These are phyloP conservation scores for Coffea canephora DNA, from an alignment of 257 asterid species.

Conservation along the genomic window DNA sequence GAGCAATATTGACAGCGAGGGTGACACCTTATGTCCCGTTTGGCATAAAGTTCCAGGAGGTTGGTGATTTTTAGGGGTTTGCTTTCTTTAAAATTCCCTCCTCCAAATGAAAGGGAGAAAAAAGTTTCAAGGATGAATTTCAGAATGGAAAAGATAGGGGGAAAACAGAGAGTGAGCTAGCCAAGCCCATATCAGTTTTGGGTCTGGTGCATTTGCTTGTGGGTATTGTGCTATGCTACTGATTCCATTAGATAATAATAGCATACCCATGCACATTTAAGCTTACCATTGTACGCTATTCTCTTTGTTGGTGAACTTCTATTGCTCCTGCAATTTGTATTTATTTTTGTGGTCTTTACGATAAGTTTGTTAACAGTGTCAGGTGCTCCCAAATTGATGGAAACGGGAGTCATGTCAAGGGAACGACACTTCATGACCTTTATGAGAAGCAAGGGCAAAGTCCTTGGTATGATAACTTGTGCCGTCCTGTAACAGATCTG, in stretches of 20 bases:
- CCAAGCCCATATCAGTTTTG: neutral
- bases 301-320: neutral
- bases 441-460: conserved; percentile 96
- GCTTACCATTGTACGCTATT: neutral
- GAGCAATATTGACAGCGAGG: neutral
- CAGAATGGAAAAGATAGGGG: neutral
- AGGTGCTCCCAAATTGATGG: conserved; percentile 74
- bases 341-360: neutral
- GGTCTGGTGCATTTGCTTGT: neutral
- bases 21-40: neutral
- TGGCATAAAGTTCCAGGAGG: neutral
- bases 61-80: neutral
- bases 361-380: conserved; percentile 46
- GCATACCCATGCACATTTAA: neutral
- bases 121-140: neutral
- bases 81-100: neutral
- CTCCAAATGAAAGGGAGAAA: neutral
- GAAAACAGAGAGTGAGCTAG: neutral
- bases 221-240: neutral
- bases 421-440: conserved; percentile 90
- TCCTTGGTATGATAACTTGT: conserved; percentile 96
- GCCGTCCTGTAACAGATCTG: conserved; percentile 98
- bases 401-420: conserved; percentile 65
- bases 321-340: neutral
- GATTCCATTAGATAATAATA: neutral